Base-by-base conservation (phyloP, 1,139 yeast genomes). In the Zygosaccharomyces sapae region DNA sequence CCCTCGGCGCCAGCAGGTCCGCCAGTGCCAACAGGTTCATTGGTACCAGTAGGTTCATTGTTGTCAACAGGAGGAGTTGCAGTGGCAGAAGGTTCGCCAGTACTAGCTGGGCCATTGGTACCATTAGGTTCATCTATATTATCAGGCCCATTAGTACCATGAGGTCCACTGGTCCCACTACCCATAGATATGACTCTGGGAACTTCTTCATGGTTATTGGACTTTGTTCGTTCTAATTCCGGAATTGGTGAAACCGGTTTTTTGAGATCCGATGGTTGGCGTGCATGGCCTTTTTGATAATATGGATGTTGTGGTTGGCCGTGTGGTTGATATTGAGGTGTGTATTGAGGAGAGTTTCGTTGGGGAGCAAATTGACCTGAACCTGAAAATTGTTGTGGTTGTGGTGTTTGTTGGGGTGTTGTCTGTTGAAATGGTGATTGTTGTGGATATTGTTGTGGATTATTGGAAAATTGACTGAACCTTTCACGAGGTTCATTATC, bases 191-290 rank as follows among this genome's bases (percentile, higher is more conserved):
- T 10, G 16, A 31, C 34, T 12, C 34, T 31, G 9, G 34, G 34
- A 31, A 3, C 34, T 1, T 13, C 18, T n/a, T 31, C 34, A 31
- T 13, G 7, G 9, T 31, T 13, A 8, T 41, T 36, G 18, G 44
- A 22, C 3, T 16, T 27, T 10, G 44, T 27, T 2, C 10, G 19
- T 33, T 36, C 41, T 10, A 53, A 39, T 30, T 44, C 49, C 6
- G 56, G 56, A 33, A 53, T 45, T 7, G 56, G 55, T 6, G 56
- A 53, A 2, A 47, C 48, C 2, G 56, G 56, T 30, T 51, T 53
- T 38, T 48, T 48, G 10, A 46, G 41, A 12, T 41, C 45, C 4
- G 24, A 39, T 22, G 30, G 18, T 18, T 37, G 37, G 24, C 48
- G 48, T 9, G 25, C 29, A 29, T 38, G 41, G 19, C 41, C 41